Percentiles rank a stretch among this genome's conserved stretches.
phyloP scores from a whole-genome alignment of 169 alveolate genomes.

The Plasmodium ovale region DNA sequence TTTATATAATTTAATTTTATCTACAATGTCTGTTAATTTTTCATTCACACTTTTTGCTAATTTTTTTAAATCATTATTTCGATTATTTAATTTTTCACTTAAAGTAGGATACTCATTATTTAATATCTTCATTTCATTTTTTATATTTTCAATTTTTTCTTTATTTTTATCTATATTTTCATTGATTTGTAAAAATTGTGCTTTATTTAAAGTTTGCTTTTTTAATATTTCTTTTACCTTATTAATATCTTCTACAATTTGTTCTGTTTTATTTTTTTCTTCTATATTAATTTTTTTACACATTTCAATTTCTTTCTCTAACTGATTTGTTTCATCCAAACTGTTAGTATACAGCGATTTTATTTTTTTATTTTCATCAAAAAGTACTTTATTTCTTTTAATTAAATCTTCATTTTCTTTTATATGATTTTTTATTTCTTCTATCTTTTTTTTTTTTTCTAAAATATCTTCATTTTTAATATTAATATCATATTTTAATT shows the following conservation, averaged over 20 bases:
- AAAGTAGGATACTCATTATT: constrained; percentile 61
- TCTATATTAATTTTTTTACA: constrained; percentile 56
- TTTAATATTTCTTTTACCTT: constrained; percentile 54
- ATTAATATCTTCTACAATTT: constrained; percentile 52
- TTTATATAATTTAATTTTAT: constrained; percentile 44
- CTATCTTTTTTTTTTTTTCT: constrained; percentile 65
- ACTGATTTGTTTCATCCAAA: constrained; percentile 66
- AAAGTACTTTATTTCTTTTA: constrained; percentile 60
- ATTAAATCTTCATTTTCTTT: constrained; percentile 73
- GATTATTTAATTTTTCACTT: constrained; percentile 61
- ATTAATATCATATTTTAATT: constrained; percentile 25
- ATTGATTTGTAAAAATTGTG: constrained; percentile 73
- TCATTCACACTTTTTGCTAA: constrained; percentile 73
- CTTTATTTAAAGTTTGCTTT: constrained; percentile 70
- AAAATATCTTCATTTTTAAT: constrained; percentile 55
- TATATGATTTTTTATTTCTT: constrained; percentile 66
- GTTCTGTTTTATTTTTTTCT: constrained; percentile 63
- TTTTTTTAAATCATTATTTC: constrained; percentile 57
- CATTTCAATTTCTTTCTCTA: constrained; percentile 73
- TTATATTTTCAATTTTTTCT: constrained; percentile 67
- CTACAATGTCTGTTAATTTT: constrained; percentile 25
- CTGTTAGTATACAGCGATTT: constrained; percentile 43
- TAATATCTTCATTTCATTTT: constrained; percentile 50
- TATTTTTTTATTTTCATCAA: constrained; percentile 75
- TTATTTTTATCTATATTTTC: constrained; percentile 69